Evolutionary conservation across 2,329 filamentous ascomycete genomes (phyloP).

Genomic region (Fusarium lateritium): DNA sequence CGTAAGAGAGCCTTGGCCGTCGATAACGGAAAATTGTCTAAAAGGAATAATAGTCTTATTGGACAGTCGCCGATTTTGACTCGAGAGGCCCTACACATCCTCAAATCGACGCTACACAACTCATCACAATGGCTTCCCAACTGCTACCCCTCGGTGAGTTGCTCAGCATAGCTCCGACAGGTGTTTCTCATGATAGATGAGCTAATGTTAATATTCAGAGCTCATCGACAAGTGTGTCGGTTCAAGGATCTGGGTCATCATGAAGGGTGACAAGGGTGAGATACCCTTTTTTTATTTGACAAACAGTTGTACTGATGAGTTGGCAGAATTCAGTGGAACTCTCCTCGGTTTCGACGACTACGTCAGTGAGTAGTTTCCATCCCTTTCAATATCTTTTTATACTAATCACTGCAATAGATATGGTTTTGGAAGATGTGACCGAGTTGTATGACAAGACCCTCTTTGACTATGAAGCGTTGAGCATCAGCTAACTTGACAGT

Average conservation of each 20-base stretch:
- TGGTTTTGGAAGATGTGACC: conserved; percentile 97
- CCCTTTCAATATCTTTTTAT: not conserved
- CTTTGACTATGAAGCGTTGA: not conserved
- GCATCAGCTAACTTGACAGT: conserved; percentile 64
- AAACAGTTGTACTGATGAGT: conserved; percentile 30
- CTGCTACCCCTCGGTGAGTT: conserved; percentile 77
- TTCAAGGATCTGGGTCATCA: conserved; percentile 97
- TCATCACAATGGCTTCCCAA: conserved; percentile 76
- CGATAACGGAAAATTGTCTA: not conserved
- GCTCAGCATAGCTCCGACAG: not conserved
- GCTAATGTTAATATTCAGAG: conserved; percentile 68
- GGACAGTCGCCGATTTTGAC: not conserved
- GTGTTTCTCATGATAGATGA: conserved; percentile 1
- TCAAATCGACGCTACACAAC: conserved; percentile 21
- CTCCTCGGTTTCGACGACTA: conserved; percentile 98
- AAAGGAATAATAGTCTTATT: not conserved
- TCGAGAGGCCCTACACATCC: not conserved
- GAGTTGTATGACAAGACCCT: conserved; percentile 79
- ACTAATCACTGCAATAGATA: conserved; percentile 73
- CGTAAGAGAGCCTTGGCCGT: conserved; percentile 14
- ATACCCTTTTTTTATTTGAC: not conserved
- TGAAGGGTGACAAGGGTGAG: conserved; percentile 98
- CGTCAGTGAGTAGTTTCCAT: conserved; percentile 83
- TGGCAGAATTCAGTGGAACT: conserved; percentile 91
- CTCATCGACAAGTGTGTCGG: conserved; percentile 99